Percentiles rank a stretch among this genome's conserved stretches.
phyloP scores from a whole-genome alignment of 2,329 filamentous ascomycete genomes.

The Hypomyces perniciosus region DNA sequence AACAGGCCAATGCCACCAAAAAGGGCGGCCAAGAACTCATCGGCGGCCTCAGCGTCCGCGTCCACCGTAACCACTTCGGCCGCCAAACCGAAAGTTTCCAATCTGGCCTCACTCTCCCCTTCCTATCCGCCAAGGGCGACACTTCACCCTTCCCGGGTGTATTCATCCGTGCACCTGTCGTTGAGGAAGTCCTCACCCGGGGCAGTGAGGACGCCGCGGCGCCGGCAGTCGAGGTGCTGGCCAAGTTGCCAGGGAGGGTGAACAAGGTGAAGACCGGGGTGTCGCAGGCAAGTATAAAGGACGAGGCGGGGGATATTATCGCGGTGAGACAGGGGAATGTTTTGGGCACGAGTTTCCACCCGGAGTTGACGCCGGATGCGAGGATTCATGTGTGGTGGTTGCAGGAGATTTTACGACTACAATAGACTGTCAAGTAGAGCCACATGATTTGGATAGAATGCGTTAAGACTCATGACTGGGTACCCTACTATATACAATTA shows the following conservation, averaged over 20 bases:
- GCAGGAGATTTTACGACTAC: conserved; percentile 46
- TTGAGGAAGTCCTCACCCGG: conserved; percentile 66
- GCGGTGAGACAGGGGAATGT: conserved; percentile 88
- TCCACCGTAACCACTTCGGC: conserved; percentile 93
- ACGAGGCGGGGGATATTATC: conserved; percentile 68
- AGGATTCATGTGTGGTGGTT: conserved; percentile 96
- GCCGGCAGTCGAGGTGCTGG: conserved; percentile 44
- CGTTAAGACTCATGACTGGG: background rate
- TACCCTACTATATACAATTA: background rate
- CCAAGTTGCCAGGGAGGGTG: conserved; percentile 39
- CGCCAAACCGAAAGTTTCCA: conserved; percentile 90
- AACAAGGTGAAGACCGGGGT: conserved; percentile 32
- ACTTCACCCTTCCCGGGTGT: conserved; percentile 62
- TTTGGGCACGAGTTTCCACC: conserved; percentile 92
- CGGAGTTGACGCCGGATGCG: conserved; percentile 81
- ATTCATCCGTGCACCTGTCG: conserved; percentile 91
- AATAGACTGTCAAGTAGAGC: conserved; percentile 7
- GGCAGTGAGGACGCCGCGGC: conserved; percentile 11
- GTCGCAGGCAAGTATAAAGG: conserved; percentile 31
- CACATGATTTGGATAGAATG: conserved; percentile 7
- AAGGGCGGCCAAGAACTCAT: conserved; percentile 89
- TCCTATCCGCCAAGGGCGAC: conserved; percentile 43
- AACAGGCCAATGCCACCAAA: conserved; percentile 83
- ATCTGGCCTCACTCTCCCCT: conserved; percentile 65
- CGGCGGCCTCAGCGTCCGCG: conserved; percentile 82